phyloP scores from a whole-genome alignment of 108 stramenopile genomes.

The Cyclotella cryptica region DNA sequence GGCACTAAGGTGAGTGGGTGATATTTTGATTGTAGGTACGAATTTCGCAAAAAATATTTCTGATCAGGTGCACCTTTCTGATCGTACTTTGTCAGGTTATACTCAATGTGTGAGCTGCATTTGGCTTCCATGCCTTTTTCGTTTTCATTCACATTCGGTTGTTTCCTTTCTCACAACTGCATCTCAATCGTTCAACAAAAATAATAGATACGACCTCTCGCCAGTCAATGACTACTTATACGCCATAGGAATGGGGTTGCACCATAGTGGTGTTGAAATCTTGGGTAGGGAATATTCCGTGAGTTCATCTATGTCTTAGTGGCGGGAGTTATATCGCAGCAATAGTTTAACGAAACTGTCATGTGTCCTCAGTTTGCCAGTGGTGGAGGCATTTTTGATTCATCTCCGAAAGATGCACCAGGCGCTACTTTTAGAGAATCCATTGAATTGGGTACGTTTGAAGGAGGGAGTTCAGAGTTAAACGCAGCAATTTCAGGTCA shows the following conservation, averaged over 20 bases:
- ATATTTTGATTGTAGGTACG: neutral
- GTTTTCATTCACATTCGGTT: neutral
- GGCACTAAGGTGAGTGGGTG: conserved; percentile 63
- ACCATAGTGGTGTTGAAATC: conserved; percentile 92
- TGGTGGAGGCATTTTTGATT: conserved; percentile 85
- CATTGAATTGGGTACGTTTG: conserved; percentile 80
- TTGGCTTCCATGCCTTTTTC: neutral
- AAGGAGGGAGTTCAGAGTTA: conserved; percentile 76
- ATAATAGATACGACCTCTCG: conserved; percentile 74
- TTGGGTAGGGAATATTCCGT: conserved; percentile 75
- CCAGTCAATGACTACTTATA: conserved; percentile 76
- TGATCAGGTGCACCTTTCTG: too few relatives aligned
- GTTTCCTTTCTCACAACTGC: neutral
- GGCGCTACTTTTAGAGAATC: conserved; percentile 67
- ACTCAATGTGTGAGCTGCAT: conserved; percentile 17
- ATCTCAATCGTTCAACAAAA: neutral
- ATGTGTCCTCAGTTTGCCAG: conserved; percentile 56
- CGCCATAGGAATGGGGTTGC: conserved; percentile 83
- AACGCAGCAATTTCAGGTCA: conserved; percentile 66
- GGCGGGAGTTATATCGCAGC: neutral
- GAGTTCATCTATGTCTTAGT: neutral
- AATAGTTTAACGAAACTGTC: neutral
- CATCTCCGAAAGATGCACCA: conserved; percentile 67
- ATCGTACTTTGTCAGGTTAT: conserved; percentile 1
- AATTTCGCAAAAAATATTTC: too few relatives aligned